Conservation (phyloP, 2,329 filamentous ascomycete species). For the Colletotrichum sp. region DNA sequence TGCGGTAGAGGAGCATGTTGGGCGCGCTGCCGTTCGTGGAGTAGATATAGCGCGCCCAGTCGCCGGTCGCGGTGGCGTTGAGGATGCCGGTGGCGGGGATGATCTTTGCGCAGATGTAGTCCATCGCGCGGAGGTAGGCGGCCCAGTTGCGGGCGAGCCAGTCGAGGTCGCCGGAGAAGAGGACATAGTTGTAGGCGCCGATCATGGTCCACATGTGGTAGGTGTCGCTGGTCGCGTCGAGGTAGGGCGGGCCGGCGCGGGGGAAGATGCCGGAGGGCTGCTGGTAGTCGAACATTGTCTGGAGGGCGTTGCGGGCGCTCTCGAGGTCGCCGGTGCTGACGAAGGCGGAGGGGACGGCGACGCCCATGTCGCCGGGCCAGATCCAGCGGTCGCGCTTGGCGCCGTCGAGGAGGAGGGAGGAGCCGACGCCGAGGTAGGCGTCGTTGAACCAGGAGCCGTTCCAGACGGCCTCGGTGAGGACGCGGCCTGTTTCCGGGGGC, state of each 20-base stretch:
- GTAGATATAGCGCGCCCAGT: constrained; percentile 57
- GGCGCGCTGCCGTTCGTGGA: constrained; percentile 45
- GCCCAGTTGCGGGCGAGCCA: constrained; percentile 30
- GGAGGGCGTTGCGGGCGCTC: constrained; percentile 52
- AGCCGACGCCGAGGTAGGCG: constrained; percentile 33
- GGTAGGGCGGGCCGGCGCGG: constrained; percentile 50
- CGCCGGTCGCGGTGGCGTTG: constrained; percentile 52
- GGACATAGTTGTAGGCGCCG: constrained; percentile 58
- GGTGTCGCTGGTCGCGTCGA: constrained; percentile 34
- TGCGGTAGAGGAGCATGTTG: constrained; percentile 59
- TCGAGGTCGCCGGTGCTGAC: constrained; percentile 59
- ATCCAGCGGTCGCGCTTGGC: constrained; percentile 63
- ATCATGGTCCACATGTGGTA: constrained; percentile 51
- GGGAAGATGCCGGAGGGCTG: constrained; percentile 49
- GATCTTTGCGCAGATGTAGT: constrained; percentile 28
- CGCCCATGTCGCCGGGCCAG: constrained; percentile 66
- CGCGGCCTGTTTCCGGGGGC: constrained; percentile 21
- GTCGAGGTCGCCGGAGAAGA: constrained; percentile 40
- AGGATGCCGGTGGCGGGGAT: constrained; percentile 31
- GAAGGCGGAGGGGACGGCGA: constrained; percentile 57
- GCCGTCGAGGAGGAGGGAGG: constrained; percentile 49
- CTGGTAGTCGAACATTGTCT: constrained; percentile 50
- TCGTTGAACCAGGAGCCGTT: constrained; percentile 33
- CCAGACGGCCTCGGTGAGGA: constrained; percentile 20
- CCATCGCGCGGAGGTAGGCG: constrained; percentile 32